Evolutionary conservation across 257 asterid species (phyloP).

Genomic region (Craterostigma plantagineum): DNA sequence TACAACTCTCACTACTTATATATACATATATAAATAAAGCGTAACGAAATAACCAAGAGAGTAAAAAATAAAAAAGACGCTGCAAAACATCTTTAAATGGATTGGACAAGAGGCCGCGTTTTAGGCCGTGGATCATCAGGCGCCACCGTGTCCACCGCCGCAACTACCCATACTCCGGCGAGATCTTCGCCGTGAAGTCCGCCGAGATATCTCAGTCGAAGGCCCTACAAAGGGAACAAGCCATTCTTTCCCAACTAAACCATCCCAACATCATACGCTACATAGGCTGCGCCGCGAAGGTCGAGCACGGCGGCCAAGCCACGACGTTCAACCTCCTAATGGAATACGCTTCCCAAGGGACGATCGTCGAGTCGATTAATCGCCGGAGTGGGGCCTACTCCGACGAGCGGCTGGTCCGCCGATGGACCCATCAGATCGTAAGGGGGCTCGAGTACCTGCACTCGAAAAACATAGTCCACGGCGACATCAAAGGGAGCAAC

Average conservation of each 20-base stretch:
- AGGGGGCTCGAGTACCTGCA: slow-evolving; percentile 48
- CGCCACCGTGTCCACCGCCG: slow-evolving; percentile 35
- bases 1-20: no score
- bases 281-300: slow-evolving; percentile 26
- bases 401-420: slow-evolving; percentile 18
- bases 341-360: slow-evolving; percentile 35
- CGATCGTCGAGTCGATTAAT: slow-evolving; percentile 16
- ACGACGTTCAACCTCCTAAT: slow-evolving; percentile 39
- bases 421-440: slow-evolving; percentile 20
- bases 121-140: slow-evolving; percentile 53
- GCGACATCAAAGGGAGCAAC: slow-evolving; percentile 65
- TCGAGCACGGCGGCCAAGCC: slow-evolving; percentile 13
- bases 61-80: no score
- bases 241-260: slow-evolving; percentile 22
- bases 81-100: slow-evolving; percentile 17
- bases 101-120: slow-evolving; percentile 54
- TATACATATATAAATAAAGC: no score
- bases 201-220: slow-evolving; percentile 25
- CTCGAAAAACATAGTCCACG: slow-evolving; percentile 50
- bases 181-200: slow-evolving; percentile 52
- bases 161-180: slow-evolving; percentile 7
- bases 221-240: slow-evolving; percentile 29
- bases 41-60: no score
- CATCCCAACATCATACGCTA: slow-evolving; percentile 27
- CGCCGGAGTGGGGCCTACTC: slow-evolving; percentile 17